These are phyloP conservation scores for Forsythia suspensa DNA, from an alignment of 257 asterid species.

Conservation along the genomic window DNA sequence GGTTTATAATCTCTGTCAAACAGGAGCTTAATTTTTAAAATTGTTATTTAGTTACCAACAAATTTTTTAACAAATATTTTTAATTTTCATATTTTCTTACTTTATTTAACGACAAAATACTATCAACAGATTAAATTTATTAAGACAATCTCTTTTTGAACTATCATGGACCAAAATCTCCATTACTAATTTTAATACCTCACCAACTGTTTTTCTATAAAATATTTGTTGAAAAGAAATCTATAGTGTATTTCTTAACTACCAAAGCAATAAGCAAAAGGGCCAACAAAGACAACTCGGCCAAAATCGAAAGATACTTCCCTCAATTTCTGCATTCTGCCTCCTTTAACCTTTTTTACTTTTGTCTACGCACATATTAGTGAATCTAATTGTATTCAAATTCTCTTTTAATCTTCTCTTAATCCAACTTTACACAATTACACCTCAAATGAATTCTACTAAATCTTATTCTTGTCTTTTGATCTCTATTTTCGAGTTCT, in stretches of 20 bases:
- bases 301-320: conserved; percentile 39
- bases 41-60: no score
- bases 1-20: no score
- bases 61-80: no score
- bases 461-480: no score
- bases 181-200: no score
- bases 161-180: no score
- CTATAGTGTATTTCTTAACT: conserved; percentile 42
- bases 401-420: conserved; percentile 33
- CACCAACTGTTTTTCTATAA: neutral
- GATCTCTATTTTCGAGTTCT: no score
- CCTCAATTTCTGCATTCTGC: conserved; percentile 44
- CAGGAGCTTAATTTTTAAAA: no score
- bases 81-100: no score
- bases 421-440: conserved; percentile 26
- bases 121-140: no score
- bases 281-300: conserved; percentile 31
- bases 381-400: conserved; percentile 33
- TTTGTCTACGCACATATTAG: conserved; percentile 1
- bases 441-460: neutral
- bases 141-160: no score
- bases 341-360: conserved; percentile 25
- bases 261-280: conserved; percentile 41
- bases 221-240: neutral
- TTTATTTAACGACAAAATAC: no score